Evolutionary conservation across 495 filamentous ascomycete genomes (phyloP).

Genomic region (Jackrogersella multiformis): DNA sequence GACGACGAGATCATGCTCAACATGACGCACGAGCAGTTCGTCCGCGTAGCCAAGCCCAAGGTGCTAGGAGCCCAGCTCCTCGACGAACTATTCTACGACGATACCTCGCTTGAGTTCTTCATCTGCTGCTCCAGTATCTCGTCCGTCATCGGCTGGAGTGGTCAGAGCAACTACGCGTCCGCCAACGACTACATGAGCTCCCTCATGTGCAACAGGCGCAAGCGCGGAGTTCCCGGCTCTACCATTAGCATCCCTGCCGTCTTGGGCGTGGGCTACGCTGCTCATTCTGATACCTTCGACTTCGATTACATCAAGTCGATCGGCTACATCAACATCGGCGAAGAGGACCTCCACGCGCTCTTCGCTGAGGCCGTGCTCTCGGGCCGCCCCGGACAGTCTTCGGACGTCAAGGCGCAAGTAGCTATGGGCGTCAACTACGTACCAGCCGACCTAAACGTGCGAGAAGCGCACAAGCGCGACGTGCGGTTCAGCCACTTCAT

Average conservation of each 20-base stretch:
- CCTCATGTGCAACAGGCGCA: conserved; percentile 43
- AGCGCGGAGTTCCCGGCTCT: conserved; percentile 47
- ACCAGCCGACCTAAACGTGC: neutral
- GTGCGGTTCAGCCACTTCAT: conserved; percentile 1
- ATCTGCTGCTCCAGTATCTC: conserved; percentile 60
- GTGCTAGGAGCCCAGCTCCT: conserved; percentile 44
- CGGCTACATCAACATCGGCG: neutral
- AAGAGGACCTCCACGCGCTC: neutral
- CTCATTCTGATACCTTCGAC: conserved; percentile 17
- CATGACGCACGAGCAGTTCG: conserved; percentile 43
- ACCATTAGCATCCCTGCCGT: conserved; percentile 56
- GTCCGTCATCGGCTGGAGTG: conserved; percentile 54
- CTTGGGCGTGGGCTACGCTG: conserved; percentile 58
- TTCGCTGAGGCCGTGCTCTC: neutral
- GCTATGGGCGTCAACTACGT: neutral
- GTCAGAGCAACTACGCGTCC: conserved; percentile 61
- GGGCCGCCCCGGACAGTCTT: neutral
- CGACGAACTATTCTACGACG: conserved; percentile 47
- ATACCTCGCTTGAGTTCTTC: conserved; percentile 61
- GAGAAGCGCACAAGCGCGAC: neutral
- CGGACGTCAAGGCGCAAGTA: neutral
- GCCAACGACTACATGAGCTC: conserved; percentile 58
- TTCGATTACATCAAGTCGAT: conserved; percentile 10
- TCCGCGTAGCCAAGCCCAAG: conserved; percentile 47
- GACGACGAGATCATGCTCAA: conserved; percentile 44